Conservation (phyloP, 768 basidiomycete genomes). For the Termitomyces heimii region DNA sequence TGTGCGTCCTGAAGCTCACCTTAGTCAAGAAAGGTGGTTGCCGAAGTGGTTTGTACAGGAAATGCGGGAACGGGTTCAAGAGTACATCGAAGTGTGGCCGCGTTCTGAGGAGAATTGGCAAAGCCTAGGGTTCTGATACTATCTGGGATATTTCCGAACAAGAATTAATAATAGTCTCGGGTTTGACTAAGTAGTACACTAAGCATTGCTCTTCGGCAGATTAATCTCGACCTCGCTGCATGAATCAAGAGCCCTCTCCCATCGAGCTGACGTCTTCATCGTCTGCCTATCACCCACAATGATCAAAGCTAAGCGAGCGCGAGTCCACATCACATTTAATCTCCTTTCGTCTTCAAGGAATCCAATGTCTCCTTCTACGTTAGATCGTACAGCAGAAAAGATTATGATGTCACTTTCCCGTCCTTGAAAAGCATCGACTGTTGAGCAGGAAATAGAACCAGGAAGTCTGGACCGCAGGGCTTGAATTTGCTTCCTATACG, state of each 20-base stretch:
- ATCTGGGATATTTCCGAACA: neutral
- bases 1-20: constrained; percentile 14
- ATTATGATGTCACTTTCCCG: constrained; percentile 64
- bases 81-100: constrained; percentile 14
- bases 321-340: constrained; percentile 69
- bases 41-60: constrained; percentile 22
- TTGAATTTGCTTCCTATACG: constrained; percentile 52
- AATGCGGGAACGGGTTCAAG: constrained; percentile 17
- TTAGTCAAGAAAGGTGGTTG: constrained; percentile 21
- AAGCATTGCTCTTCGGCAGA: too few relatives aligned
- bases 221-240: constrained; percentile 23
- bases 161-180: constrained; percentile 8
- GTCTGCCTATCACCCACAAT: constrained; percentile 55
- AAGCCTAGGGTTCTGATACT: constrained; percentile 6
- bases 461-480: constrained; percentile 36
- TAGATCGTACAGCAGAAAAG: constrained; percentile 60
- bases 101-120: constrained; percentile 1
- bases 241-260: constrained; percentile 45
- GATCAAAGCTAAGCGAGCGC: constrained; percentile 51
- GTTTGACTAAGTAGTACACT: neutral
- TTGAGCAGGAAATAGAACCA: constrained; percentile 33
- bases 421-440: constrained; percentile 63
- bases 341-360: constrained; percentile 57
- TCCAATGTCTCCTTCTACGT: constrained; percentile 53
- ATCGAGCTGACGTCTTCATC: constrained; percentile 37